phyloP scores from a whole-genome alignment of 2,329 filamentous ascomycete genomes.

The Monosporascus sp. region DNA sequence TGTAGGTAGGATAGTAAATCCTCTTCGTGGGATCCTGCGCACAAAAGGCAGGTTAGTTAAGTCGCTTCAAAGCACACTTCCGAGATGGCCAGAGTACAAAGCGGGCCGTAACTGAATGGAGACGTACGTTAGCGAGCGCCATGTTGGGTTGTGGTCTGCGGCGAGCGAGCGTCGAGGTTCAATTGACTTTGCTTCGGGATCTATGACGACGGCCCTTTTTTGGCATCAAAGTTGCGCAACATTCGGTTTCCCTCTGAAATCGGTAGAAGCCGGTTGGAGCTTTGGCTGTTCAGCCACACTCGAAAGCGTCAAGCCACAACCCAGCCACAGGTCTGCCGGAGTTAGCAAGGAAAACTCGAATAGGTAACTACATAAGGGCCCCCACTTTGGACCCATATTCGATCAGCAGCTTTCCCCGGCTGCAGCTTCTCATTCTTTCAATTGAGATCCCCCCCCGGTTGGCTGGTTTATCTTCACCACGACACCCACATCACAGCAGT shows the following conservation, averaged over 20 bases:
- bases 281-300: background rate
- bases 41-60: slow-evolving; percentile 10
- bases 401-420: background rate
- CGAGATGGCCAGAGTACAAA: background rate
- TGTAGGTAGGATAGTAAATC: slow-evolving; percentile 42
- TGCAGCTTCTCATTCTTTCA: background rate
- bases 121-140: background rate
- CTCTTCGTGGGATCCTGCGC: slow-evolving; percentile 42
- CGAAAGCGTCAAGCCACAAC: background rate
- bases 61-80: background rate
- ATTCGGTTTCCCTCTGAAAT: background rate
- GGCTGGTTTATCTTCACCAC: background rate
- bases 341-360: background rate
- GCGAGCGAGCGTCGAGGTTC: background rate
- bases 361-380: background rate
- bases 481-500: background rate
- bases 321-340: background rate
- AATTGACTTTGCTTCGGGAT: background rate
- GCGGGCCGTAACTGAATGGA: background rate
- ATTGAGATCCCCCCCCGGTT: background rate
- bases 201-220: background rate
- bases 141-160: background rate
- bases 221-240: background rate
- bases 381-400: background rate
- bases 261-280: background rate